A percentile compares a stretch with the other conserved stretches of the same genome.
Conservation (phyloP, 352 stramenopile species). For the Phytophthora megakarya region DNA sequence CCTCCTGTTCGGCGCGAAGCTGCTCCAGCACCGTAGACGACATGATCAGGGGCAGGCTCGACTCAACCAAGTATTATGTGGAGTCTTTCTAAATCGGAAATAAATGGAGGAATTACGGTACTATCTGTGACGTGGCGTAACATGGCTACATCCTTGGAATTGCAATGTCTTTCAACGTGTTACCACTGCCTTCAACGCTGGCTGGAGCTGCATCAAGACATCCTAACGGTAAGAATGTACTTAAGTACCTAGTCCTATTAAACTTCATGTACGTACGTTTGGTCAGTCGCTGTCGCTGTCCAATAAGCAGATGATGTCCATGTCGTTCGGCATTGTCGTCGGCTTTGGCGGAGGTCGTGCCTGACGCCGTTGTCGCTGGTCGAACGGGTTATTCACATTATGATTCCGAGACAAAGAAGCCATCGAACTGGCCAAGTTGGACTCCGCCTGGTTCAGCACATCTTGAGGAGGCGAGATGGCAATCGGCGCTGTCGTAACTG, state of each 20-base stretch:
- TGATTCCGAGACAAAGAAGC: constrained; percentile 63
- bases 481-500: constrained; percentile 11
- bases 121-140: constrained; percentile 4
- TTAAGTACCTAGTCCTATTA: constrained; percentile 27
- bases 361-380: constrained; percentile 40
- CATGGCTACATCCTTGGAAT: constrained; percentile 22
- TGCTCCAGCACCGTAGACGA: constrained; percentile 88
- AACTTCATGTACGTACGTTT: constrained; percentile 8
- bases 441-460: constrained; percentile 47
- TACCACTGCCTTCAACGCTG: too few relatives aligned
- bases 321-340: constrained; percentile 31
- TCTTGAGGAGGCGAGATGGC: constrained; percentile 26
- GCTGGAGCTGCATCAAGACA: constrained; percentile 2
- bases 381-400: constrained; percentile 57
- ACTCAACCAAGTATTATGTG: constrained; percentile 12
- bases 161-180: background rate
- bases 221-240: constrained; percentile 18
- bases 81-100: constrained; percentile 19
- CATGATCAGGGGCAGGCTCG: constrained; percentile 40
- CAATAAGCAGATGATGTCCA: constrained; percentile 80
- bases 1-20: constrained; percentile 78
- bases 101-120: constrained; percentile 20
- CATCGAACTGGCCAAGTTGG: constrained; percentile 65
- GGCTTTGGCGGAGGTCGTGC: constrained; percentile 24
- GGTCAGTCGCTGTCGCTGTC: constrained; percentile 80